Evolutionary conservation across 2,329 filamentous ascomycete genomes (phyloP), one percentile per base, ranked within the genome.

Genomic region (Talaromyces verruculosus): DNA sequence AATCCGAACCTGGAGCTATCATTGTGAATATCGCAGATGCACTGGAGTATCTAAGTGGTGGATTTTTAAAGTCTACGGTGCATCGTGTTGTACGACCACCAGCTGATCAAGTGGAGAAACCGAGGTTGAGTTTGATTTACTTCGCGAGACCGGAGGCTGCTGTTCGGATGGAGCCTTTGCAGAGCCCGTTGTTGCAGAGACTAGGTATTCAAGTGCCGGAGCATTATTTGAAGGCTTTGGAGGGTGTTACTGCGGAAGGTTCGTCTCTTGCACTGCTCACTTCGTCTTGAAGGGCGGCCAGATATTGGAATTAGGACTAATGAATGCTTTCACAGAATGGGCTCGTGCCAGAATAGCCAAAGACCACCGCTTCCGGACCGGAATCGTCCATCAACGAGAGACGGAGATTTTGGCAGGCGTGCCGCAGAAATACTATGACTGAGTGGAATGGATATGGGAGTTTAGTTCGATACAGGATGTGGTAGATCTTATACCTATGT

Each of bases 21-120:
- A 84, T 83, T 0, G 82, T 85, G 39, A 85, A 85, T 61, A 80
- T 83, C 0, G 82, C 81, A 4, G 84, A 85, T 69, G 79, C 83
- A 0, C 69, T 85, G 43, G 81, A 80, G 2, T 81, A 81, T 30
- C 69, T 85, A 13, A 85, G 83, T 0, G 83, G 82, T 1, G 82
- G 82, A 0, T 81, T 82, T 61, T 75, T 85, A 47, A 84, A 84
- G 72, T 81, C 77, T 3, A 82, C 78, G 5, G 76, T 84, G 19
- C 83, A 85, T 64, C 79, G 83, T 0, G 83, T 85, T 0, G 77
- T 81, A 47, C 76, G 79, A 8, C 83, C 82, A 2, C 83, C 83
- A 0, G 67, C 76, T 10, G 83, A 84, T 63, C 83, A 85, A 70
- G 78, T 76, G 1, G 64, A 61, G 19, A 65, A 55, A n/a, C 64